Conservation (phyloP, 352 stramenopile species). For the Phytophthora parvispora region DNA sequence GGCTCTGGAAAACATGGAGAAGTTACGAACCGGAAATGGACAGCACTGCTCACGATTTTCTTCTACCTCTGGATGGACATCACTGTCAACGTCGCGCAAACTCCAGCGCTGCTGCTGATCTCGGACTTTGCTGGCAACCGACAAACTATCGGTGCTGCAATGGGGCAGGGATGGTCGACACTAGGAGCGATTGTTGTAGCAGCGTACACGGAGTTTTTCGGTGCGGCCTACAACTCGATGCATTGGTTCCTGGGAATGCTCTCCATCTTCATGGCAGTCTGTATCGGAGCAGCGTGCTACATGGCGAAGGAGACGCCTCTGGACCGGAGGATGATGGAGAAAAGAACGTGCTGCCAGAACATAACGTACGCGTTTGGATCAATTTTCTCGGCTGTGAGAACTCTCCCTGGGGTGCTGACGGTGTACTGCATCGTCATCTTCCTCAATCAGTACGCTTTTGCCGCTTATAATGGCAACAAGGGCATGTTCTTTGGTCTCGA, state of each 20-base stretch:
- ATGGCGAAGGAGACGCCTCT: conserved; percentile 43
- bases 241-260: conserved; percentile 68
- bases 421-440: conserved; percentile 54
- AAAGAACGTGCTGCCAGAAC: conserved; percentile 19
- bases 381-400: conserved; percentile 35
- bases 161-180: conserved; percentile 60
- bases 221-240: conserved; percentile 55
- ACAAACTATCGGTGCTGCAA: conserved; percentile 53
- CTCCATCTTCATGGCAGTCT: conserved; percentile 45
- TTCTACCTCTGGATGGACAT: conserved; percentile 80
- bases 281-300: conserved; percentile 38
- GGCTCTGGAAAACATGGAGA: conserved; percentile 33
- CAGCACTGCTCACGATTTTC: conserved; percentile 56
- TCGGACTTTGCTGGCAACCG: conserved; percentile 66
- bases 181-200: conserved; percentile 58
- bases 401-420: conserved; percentile 29
- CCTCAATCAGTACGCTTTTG: conserved; percentile 59
- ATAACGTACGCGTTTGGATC: conserved; percentile 32
- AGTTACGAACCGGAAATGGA: conserved; percentile 54
- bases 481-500: conserved; percentile 71
- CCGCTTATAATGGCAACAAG: conserved; percentile 71
- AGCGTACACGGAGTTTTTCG: conserved; percentile 59
- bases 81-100: conserved; percentile 64
- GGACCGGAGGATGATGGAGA: conserved; percentile 19
- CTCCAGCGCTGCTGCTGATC: conserved; percentile 55